Base-by-base conservation (phyloP, 2,329 filamentous ascomycete species). In the Alternaria gansuensis region DNA sequence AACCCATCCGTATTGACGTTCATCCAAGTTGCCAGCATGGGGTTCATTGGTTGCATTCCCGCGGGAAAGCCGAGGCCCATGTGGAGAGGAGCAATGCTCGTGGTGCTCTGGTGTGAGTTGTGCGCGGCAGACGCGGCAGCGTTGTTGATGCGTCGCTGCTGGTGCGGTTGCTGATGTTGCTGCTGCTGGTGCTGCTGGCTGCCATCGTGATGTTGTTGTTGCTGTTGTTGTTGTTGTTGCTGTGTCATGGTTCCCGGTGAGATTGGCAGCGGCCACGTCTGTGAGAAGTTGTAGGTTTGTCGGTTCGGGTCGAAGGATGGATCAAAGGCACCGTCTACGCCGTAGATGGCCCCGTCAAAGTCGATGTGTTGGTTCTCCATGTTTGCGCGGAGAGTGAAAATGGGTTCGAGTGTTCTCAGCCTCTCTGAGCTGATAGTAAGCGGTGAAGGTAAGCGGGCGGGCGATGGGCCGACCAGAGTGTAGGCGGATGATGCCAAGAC, bases 331-430 rank as follows among this genome's bases (percentile, higher is more conserved):
- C 64, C 77, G 69, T 81, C 76, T 49, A 64, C 61, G 52, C 78
- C 70, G 60, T 70, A 71, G 48, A 71, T 63, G 63, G 69, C 57
- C 62, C 66, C 65, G 65, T 80, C 78, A 60, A 78, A 66, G 63
- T 75, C 69, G 65, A 77, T 67, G 69, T 78, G 75, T 57, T 69
- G 68, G 71, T 79, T 75, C 65, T 82, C 80, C 80, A 82, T 82
- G 58, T 70, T 66, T 53, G 62, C 61, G 64, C 64, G 62, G 66
- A 61, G 66, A 41, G 51, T 43, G 63, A 60, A 66, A 62, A 56
- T 51, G 57, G 60, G 56, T 59, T 66, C 62, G 66, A 69, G 67
- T 54, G 57, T 63, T 60, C 66, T 75, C 73, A 75, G 74, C 72
- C 70, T 72, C 73, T 70, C 67, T 67, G 71, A 71, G 70, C 71